Evolutionary conservation across 2,329 filamentous ascomycete species (phyloP), one percentile per base, ranked within the genome.

Genomic region (Esteya vermicola): DNA sequence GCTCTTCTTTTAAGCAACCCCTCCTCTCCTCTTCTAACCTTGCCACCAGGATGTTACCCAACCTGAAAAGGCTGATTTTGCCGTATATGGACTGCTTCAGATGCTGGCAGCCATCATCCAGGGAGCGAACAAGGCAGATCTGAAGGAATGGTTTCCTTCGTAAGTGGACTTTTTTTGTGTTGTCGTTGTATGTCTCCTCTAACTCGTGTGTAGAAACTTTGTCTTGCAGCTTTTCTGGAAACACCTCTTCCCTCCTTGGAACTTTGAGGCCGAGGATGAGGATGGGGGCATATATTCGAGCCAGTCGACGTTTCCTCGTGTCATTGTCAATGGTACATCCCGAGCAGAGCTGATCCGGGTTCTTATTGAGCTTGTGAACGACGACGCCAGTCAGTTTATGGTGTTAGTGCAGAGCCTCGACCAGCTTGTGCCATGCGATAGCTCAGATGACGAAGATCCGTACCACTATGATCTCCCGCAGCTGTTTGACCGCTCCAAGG

Each of bases 401-500:
- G 54, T 52, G n/a, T 54, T 81, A 4, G 50, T 84, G n/a, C 54
- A 64, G 14, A 57, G 64, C 30, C 54, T 79, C 33, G 54, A 61
- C 22, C 58, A 59, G 16, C 52, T 79, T 27, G 67, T 73, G 9
- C 64, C 70, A 5, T 64, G 68, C 46, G 68, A 61, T 28, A 46
- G 51, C 8, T 52, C 58, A 0, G 60, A 60, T 3, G 54, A 59
- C 1, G 61, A 65, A 19, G 61, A 43, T 4, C 64, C 70, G 7
- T 80, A 81, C 48, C 63, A 66, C 13, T 79, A 78, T 45, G 72
- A 83, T 1, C 61, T 81, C 4, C 62, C 62, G 5, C 72, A 66
- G 52, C 58, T 64, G 35, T 80, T 83, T 45, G 82, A 89, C 38
- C 68, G 78, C 26, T 59, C 59, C 30, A 78, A 73, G 51, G 72